These are phyloP conservation scores for Hemerocallis citrina DNA, from an alignment of 106 monocot species.

Conservation along the genomic window DNA sequence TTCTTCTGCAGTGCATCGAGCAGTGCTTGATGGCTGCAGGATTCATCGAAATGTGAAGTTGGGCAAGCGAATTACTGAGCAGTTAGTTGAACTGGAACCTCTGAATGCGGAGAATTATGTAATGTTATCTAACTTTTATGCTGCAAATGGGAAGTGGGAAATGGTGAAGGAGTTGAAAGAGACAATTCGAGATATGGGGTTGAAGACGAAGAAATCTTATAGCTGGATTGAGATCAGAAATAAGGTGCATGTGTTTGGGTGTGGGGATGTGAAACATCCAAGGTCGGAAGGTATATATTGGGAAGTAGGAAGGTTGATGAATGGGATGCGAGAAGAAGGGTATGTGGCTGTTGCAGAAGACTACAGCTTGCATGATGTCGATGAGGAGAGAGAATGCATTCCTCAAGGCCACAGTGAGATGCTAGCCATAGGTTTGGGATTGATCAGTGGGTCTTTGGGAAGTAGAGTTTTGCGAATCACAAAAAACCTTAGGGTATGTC, in stretches of 20 bases:
- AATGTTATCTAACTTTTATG: slow-evolving; percentile 31
- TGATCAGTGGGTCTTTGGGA: slow-evolving; percentile 26
- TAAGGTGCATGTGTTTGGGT: slow-evolving; percentile 52
- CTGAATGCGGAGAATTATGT: slow-evolving; percentile 52
- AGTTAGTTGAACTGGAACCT: slow-evolving; percentile 44
- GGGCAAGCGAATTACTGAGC: slow-evolving; percentile 36
- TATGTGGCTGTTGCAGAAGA: slow-evolving; percentile 12
- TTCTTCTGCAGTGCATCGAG: slow-evolving; percentile 14
- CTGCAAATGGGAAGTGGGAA: slow-evolving; percentile 22
- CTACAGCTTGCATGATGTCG: slow-evolving; percentile 56
- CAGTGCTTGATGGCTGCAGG: slow-evolving; percentile 50
- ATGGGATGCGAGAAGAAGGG: slow-evolving; percentile 13
- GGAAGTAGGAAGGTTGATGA: slow-evolving; percentile 30
- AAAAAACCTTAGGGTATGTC: slow-evolving; percentile 46
- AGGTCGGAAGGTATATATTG: slow-evolving; percentile 45
- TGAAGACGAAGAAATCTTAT: slow-evolving; percentile 33
- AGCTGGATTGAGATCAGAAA: slow-evolving; percentile 52
- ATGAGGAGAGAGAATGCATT: slow-evolving; percentile 52
- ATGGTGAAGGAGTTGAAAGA: slow-evolving; percentile 21
- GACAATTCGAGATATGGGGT: slow-evolving; percentile 46
- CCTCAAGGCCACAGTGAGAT: slow-evolving; percentile 47
- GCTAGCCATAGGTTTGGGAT: slow-evolving; percentile 48
- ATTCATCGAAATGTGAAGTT: slow-evolving; percentile 26
- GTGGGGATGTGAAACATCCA: slow-evolving; percentile 53
- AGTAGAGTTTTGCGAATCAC: slow-evolving; percentile 20